These are phyloP conservation scores for Micractinium conductrix DNA, from an alignment of 139 green algal genomes.

Conservation along the genomic window DNA sequence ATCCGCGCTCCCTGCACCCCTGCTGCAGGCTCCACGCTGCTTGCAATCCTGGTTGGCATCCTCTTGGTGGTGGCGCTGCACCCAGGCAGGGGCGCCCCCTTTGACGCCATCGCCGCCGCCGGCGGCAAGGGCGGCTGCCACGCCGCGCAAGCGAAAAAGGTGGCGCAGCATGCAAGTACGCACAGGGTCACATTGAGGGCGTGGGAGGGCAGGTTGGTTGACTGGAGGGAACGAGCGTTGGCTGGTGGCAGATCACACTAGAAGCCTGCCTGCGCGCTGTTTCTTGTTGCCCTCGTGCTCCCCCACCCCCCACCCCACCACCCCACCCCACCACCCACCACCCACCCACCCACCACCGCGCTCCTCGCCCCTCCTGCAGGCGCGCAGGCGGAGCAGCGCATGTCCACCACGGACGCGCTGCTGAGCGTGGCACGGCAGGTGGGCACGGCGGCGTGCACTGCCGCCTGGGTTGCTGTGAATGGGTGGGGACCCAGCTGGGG, in stretches of 20 bases:
- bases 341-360: no score
- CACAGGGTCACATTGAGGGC: no score
- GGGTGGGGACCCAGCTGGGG: no score
- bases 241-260: no score
- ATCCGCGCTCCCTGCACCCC: background rate
- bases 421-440: conserved; percentile 42
- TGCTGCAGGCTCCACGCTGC: conserved; percentile 34
- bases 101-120: conserved; percentile 18
- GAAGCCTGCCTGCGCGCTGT: no score
- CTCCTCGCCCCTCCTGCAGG: no score
- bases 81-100: conserved; percentile 37
- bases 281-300: no score
- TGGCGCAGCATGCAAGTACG: conserved; percentile 18
- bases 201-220: background rate
- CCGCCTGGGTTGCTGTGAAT: background rate
- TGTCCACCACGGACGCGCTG: conserved; percentile 43
- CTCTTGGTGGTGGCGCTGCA: conserved; percentile 46
- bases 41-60: conserved; percentile 56
- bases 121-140: conserved; percentile 12
- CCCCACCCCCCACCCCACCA: no score
- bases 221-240: background rate
- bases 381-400: background rate
- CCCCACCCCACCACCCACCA: no score
- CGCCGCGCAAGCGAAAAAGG: background rate
- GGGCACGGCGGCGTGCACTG: background rate